These are phyloP conservation scores for Yamadazyma buinensis DNA, from an alignment of 1,139 yeast genomes.

Conservation along the genomic window DNA sequence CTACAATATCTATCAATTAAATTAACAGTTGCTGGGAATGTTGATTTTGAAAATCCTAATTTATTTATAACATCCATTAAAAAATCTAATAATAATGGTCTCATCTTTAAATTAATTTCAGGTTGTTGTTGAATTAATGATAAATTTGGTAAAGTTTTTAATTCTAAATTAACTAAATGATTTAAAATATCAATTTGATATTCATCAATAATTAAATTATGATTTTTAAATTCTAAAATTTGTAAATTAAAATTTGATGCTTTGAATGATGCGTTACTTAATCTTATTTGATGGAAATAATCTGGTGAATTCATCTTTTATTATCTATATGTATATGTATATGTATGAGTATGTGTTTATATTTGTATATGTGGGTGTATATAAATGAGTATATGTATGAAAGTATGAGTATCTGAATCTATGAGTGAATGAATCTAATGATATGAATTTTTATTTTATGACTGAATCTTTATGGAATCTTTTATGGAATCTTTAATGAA, in stretches of 20 bases:
- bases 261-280: constrained; percentile 29
- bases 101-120: constrained; percentile 46
- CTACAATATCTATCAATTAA: constrained; percentile 52
- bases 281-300: constrained; percentile 33
- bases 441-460: no score
- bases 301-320: constrained; percentile 27
- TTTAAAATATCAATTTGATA: constrained; percentile 40
- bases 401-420: no score
- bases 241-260: constrained; percentile 33
- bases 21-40: constrained; percentile 54
- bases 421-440: no score
- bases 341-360: no score
- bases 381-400: no score
- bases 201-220: constrained; percentile 33
- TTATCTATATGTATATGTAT: not conserved
- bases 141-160: constrained; percentile 32
- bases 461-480: no score
- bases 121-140: constrained; percentile 48
- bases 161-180: constrained; percentile 35
- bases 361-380: no score
- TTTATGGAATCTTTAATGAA: no score
- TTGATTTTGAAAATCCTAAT: constrained; percentile 44
- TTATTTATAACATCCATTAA: constrained; percentile 52
- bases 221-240: constrained; percentile 41
- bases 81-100: constrained; percentile 49